Base-by-base conservation (phyloP, 441 rosid species). In the Rhodomyrtus psidioides region DNA sequence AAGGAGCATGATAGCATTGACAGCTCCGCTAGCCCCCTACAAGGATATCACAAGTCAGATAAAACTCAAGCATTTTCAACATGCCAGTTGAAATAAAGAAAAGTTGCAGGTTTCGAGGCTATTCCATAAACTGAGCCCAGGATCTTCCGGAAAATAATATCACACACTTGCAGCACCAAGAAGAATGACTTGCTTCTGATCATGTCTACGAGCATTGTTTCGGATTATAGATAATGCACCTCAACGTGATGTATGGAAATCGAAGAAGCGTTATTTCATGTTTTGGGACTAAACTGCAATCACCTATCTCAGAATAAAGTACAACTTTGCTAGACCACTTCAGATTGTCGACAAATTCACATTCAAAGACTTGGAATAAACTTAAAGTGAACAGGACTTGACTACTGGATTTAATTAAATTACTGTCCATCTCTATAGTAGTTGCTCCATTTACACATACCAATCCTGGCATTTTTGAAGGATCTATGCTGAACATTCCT, bases 1-100 rank as follows among this genome's bases (percentile, higher is more conserved):
- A 19, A 97, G 98, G 88, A 96, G 92, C 95, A 96, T 90, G 86
- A 96, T 94, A 85, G 99, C 99, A 88, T 94, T 94, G 85, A 97
- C 98, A 46, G 99, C 98, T 81, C 96, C 99, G 83, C 98, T 96
- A 24, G 99, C 96, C 2, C 99, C 99, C 96, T 94, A 88, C 21
- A 82, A 53, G 53, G 59, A 58, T 85, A 39, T 86, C 62, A 49
- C 1, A 46, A 79, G 55, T 82, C 75, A 58, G 24, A 34, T 34
- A 39, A 53, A 85, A 9, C 46, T 65, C 76, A 10, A 19, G 76
- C 21, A 60, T 28, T 28, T 28, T 28, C 23, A 60, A 34, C 46
- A 19, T 0, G 2, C 76, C 46, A 19, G 42, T 65, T 19, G 26
- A 9, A 19, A 34, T 19, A 65, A 1, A 65, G 24, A 19, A 65